These are phyloP conservation scores for Naganishia sp. DNA, from an alignment of 1,284 basidiomycete genomes.

Conservation along the genomic window DNA sequence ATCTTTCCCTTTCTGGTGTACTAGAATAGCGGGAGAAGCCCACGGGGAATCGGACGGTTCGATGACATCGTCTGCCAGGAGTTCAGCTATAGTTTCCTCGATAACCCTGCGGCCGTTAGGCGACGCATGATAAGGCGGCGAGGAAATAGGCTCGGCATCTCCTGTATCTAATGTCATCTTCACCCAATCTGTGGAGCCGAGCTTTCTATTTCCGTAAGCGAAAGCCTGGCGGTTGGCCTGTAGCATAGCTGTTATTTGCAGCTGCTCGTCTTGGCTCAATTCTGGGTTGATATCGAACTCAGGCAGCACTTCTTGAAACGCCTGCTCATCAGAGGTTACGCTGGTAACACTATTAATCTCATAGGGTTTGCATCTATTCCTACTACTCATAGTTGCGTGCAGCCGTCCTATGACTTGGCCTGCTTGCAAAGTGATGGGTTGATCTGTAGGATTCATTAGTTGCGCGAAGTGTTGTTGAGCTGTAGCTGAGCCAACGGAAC, in stretches of 20 bases:
- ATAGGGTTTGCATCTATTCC: not conserved
- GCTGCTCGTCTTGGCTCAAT: not conserved
- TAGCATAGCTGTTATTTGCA: not conserved
- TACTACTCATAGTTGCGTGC: not conserved
- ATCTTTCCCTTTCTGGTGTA: constrained; percentile 46
- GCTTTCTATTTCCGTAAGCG: constrained; percentile 13
- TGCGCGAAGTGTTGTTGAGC: not conserved
- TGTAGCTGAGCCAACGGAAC: not conserved
- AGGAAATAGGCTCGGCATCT: constrained; percentile 39
- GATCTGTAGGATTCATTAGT: not conserved
- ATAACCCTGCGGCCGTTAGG: constrained; percentile 49
- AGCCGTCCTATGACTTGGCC: not conserved
- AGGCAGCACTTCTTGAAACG: not conserved
- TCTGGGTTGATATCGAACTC: constrained; percentile 21
- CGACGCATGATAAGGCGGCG: constrained; percentile 44
- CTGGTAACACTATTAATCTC: not conserved
- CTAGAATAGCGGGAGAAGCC: constrained; percentile 49
- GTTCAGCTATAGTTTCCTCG: constrained; percentile 50
- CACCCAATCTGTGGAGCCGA: constrained; percentile 17
- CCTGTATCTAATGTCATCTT: constrained; percentile 25
- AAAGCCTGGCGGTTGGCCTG: constrained; percentile 8
- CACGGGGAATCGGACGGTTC: constrained; percentile 50
- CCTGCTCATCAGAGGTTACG: not conserved
- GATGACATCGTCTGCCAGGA: constrained; percentile 49
- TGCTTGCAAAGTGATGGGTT: not conserved